phyloP scores from a whole-genome alignment of 306 rosid genomes.

The Nissolia schottii region DNA sequence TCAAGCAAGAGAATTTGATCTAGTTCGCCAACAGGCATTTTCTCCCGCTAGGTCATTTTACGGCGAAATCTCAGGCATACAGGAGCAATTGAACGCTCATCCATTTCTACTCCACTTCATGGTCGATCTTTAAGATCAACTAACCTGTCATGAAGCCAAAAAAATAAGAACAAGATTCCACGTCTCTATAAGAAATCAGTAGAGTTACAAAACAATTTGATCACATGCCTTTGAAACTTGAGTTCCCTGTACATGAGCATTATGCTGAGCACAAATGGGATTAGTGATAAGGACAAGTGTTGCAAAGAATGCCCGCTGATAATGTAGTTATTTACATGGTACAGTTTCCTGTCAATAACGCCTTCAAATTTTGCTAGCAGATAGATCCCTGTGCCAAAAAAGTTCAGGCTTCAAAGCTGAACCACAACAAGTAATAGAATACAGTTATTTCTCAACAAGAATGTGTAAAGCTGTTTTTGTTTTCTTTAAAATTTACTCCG shows the following conservation, averaged over 20 bases:
- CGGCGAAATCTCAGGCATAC: conserved; percentile 6
- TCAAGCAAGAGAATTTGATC: neutral
- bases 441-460: neutral
- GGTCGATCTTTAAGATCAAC: conserved; percentile 38
- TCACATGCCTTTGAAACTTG: conserved; percentile 43
- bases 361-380: conserved; percentile 63
- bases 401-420: neutral
- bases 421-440: neutral
- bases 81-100: neutral
- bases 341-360: conserved; percentile 51
- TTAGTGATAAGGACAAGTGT: conserved; percentile 48
- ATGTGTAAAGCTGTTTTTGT: neutral
- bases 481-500: neutral
- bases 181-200: neutral
- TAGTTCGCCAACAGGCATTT: neutral
- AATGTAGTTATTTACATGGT: conserved; percentile 35
- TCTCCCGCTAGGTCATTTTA: neutral
- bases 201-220: neutral
- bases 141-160: conserved; percentile 38
- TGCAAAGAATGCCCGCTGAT: conserved; percentile 65
- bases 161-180: conserved; percentile 1
- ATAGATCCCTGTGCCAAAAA: conserved; percentile 44
- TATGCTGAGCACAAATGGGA: conserved; percentile 48
- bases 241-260: conserved; percentile 52
- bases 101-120: conserved; percentile 23